phyloP scores from a whole-genome alignment of 352 stramenopile species.

The Phytophthora pinifolia region DNA sequence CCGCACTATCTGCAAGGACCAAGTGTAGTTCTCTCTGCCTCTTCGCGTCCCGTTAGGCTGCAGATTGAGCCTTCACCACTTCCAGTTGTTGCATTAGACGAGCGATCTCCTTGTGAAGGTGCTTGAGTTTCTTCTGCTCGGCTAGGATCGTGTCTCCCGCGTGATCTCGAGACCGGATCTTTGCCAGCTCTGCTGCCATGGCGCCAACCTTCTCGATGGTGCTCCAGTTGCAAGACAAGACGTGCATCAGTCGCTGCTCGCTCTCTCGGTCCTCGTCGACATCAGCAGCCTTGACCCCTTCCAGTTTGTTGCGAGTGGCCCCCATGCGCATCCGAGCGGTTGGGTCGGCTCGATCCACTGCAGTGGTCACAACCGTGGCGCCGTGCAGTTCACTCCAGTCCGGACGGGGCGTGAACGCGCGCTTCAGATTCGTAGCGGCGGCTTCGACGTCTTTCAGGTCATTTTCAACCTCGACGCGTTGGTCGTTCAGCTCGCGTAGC shows the following conservation, averaged over 20 bases:
- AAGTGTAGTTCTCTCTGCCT: no score
- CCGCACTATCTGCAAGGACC: no score
- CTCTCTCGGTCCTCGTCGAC: constrained; percentile 49
- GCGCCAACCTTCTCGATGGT: constrained; percentile 66
- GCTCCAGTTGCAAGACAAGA: constrained; percentile 59
- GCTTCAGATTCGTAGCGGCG: constrained; percentile 47
- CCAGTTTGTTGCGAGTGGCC: constrained; percentile 22
- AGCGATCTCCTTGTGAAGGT: constrained; percentile 59
- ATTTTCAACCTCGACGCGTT: constrained; percentile 21
- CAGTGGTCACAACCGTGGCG: constrained; percentile 54
- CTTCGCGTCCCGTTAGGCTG: constrained; percentile 15
- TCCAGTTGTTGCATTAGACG: constrained; percentile 58
- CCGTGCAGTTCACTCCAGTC: constrained; percentile 63
- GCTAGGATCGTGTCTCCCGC: constrained; percentile 43
- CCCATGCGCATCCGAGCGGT: constrained; percentile 39
- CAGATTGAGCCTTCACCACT: constrained; percentile 25
- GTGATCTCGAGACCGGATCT: constrained; percentile 54
- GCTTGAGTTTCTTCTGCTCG: constrained; percentile 60
- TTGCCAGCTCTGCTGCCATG: constrained; percentile 48
- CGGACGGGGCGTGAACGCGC: constrained; percentile 61
- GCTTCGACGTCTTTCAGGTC: constrained; percentile 33
- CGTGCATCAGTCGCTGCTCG: constrained; percentile 39
- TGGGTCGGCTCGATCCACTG: constrained; percentile 42
- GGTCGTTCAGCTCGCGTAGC: constrained; percentile 34
- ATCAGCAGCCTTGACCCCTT: constrained; percentile 11